Conservation (phyloP, 345 rosid species). For the Eucalyptus grandis region DNA sequence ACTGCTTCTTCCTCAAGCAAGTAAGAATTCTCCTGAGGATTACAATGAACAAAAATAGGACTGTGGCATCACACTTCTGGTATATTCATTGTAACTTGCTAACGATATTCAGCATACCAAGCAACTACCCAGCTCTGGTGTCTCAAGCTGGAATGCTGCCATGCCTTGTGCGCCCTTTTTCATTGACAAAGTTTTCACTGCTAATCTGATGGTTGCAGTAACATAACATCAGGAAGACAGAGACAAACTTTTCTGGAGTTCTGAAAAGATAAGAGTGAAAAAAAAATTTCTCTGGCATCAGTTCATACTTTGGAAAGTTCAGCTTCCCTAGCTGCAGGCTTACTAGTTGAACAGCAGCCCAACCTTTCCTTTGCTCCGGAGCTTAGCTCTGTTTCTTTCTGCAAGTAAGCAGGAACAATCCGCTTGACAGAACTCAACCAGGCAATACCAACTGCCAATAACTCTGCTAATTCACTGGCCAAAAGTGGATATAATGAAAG, state of each 20-base stretch:
- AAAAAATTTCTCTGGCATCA: neutral
- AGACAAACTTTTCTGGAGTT: neutral
- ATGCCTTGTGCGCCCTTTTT: slow-evolving; percentile 7
- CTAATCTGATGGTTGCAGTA: neutral
- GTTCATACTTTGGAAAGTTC: neutral
- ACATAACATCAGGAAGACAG: neutral
- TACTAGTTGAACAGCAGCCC: neutral
- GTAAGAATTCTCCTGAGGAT: slow-evolving; percentile 27
- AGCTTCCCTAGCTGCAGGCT: slow-evolving; percentile 14
- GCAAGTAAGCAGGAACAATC: neutral
- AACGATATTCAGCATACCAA: slow-evolving; percentile 26
- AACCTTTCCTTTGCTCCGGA: slow-evolving; percentile 6
- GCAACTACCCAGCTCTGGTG: slow-evolving; percentile 37
- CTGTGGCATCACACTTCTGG: neutral
- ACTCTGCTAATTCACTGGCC: neutral
- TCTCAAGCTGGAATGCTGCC: slow-evolving; percentile 38
- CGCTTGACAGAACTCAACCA: neutral
- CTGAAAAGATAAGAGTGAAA: neutral
- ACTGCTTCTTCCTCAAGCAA: slow-evolving; percentile 12
- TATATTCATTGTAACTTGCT: neutral
- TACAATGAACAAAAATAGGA: neutral
- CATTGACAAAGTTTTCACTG: slow-evolving; percentile 1
- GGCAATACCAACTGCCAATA: neutral
- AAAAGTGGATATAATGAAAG: neutral
- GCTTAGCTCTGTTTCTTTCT: slow-evolving; percentile 5